A percentile compares a stretch with the other conserved stretches of the same genome.
phyloP scores from a whole-genome alignment of 2,329 filamentous ascomycete genomes.

The Amesomyces nigricolor region DNA sequence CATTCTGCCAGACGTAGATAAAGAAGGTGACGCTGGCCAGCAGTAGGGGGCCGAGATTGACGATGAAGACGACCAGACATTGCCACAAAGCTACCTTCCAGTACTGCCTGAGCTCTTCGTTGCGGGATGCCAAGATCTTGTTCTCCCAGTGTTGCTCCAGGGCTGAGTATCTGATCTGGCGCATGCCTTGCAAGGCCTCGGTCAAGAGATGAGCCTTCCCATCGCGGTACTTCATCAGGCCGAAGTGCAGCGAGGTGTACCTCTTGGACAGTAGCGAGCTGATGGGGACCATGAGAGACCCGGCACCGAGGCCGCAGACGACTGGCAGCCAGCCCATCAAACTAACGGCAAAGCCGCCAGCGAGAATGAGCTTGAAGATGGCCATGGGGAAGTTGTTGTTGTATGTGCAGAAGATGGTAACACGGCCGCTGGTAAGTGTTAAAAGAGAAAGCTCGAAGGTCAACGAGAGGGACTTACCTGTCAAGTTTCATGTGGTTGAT shows the following conservation, averaged over 20 bases:
- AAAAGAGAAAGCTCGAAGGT: neutral
- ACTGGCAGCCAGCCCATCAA: constrained; percentile 33
- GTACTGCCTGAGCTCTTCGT: constrained; percentile 33
- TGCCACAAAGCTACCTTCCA: constrained; percentile 31
- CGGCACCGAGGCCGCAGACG: constrained; percentile 29
- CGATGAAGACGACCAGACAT: constrained; percentile 29
- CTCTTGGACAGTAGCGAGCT: constrained; percentile 29
- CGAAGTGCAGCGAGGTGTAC: constrained; percentile 31
- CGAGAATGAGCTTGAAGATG: constrained; percentile 32
- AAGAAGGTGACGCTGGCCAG: constrained; percentile 31
- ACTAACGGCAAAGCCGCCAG: constrained; percentile 29
- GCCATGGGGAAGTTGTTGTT: constrained; percentile 33
- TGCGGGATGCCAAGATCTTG: constrained; percentile 32
- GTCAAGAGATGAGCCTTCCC: constrained; percentile 33
- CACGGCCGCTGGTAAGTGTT: constrained; percentile 26
- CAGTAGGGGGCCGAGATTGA: constrained; percentile 31
- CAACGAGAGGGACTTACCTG: constrained; percentile 21
- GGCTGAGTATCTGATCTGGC: constrained; percentile 36
- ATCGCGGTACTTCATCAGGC: constrained; percentile 34
- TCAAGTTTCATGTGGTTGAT: constrained; percentile 36
- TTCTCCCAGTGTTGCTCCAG: constrained; percentile 33
- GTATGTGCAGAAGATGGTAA: constrained; percentile 31
- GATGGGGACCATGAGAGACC: constrained; percentile 28
- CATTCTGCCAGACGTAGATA: constrained; percentile 32
- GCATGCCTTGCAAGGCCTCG: constrained; percentile 35